phyloP scores from a whole-genome alignment of 208 protist species.

The Acanthamoeba castellanii region DNA sequence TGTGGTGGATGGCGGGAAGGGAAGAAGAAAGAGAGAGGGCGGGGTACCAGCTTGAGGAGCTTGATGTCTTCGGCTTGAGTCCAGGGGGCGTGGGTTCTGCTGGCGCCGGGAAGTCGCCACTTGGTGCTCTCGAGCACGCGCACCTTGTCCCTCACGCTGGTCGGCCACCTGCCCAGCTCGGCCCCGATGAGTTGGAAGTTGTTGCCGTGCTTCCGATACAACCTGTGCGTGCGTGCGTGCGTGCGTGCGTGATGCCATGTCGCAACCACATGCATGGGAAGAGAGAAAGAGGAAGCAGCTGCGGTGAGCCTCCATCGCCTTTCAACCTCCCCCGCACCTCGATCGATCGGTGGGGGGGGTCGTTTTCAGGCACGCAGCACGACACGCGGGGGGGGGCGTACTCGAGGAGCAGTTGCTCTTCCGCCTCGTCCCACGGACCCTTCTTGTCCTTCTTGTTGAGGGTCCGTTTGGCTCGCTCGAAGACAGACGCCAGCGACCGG shows the following conservation, averaged over 20 bases:
- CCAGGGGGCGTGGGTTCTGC: background rate
- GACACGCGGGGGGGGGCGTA: background rate
- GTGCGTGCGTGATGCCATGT: background rate
- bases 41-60: background rate
- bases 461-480: background rate
- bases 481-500: background rate
- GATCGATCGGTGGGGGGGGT: background rate
- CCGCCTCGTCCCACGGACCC: background rate
- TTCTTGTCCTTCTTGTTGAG: background rate
- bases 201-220: conserved; percentile 22
- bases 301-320: too few relatives aligned
- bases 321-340: too few relatives aligned
- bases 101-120: too few relatives aligned
- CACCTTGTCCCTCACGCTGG: conserved; percentile 28
- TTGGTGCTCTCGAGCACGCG: background rate
- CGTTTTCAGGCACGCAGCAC: too few relatives aligned
- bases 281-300: too few relatives aligned
- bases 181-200: background rate
- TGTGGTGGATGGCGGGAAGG: too few relatives aligned
- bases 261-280: background rate
- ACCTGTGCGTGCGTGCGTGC: background rate
- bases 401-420: conserved; percentile 26
- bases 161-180: conserved; percentile 1
- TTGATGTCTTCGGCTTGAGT: background rate
- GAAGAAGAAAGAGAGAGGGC: background rate